Conservation (phyloP, 352 stramenopile species). For the Blastocystis sp. region DNA sequence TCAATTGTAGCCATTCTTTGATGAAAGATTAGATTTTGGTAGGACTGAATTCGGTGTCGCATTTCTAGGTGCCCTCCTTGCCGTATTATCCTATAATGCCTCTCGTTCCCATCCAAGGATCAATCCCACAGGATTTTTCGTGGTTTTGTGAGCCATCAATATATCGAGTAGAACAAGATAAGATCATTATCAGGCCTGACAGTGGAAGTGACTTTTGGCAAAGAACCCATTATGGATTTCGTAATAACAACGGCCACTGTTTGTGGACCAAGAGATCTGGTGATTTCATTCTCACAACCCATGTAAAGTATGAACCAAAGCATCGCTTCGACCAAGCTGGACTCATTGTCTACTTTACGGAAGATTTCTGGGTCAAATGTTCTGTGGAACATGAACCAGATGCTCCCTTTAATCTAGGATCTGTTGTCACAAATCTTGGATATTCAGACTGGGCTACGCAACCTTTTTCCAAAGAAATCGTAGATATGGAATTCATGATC, state of each 20-base stretch:
- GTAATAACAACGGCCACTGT: conserved; percentile 65
- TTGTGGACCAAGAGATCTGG: conserved; percentile 31
- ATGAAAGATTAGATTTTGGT: not conserved
- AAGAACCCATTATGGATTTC: conserved; percentile 65
- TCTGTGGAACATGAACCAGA: conserved; percentile 53
- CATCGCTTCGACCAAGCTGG: conserved; percentile 64
- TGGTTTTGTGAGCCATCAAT: conserved; percentile 46
- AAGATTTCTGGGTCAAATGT: conserved; percentile 66
- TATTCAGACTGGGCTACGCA: conserved; percentile 67
- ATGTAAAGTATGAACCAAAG: conserved; percentile 40
- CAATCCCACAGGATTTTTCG: not conserved
- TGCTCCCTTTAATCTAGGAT: conserved; percentile 51
- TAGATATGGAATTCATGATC: conserved; percentile 69
- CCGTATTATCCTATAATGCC: not conserved
- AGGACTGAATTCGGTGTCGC: not conserved
- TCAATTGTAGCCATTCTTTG: conserved; percentile 2
- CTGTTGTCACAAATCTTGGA: conserved; percentile 52
- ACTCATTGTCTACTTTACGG: conserved; percentile 62
- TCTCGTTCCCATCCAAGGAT: not conserved
- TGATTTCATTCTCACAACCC: conserved; percentile 52
- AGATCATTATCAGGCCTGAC: conserved; percentile 47
- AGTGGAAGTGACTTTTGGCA: conserved; percentile 66
- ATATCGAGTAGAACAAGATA: not conserved
- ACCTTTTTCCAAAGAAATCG: conserved; percentile 36
- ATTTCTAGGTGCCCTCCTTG: not conserved